These are phyloP conservation scores for Aspergillus sp. DNA, from an alignment of 2,329 filamentous ascomycete genomes.

Conservation along the genomic window DNA sequence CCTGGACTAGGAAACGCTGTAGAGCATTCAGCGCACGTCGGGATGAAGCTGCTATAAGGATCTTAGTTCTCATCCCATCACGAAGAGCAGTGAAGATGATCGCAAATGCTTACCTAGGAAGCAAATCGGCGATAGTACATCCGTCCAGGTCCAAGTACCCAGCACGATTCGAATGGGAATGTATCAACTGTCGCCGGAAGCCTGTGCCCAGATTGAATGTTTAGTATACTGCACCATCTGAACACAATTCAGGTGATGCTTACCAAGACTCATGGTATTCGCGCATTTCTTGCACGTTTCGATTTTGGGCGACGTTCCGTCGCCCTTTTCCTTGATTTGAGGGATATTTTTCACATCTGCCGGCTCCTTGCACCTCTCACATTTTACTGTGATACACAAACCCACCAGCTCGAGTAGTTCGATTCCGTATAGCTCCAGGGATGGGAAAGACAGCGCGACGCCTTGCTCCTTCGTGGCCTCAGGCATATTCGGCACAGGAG, in stretches of 20 bases:
- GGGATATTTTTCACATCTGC: constrained; percentile 68
- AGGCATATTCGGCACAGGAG: constrained; percentile 29
- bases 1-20: constrained; percentile 61
- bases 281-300: constrained; percentile 57
- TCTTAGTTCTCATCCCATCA: constrained; percentile 2
- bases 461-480: constrained; percentile 58
- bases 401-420: constrained; percentile 69
- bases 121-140: constrained; percentile 71
- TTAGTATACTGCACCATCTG: neutral
- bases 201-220: constrained; percentile 22
- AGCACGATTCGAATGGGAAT: constrained; percentile 68
- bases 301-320: constrained; percentile 38
- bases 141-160: constrained; percentile 76
- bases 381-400: constrained; percentile 71
- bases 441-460: constrained; percentile 76
- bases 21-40: constrained; percentile 75
- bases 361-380: constrained; percentile 71
- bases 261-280: constrained; percentile 47
- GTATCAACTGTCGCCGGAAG: constrained; percentile 69
- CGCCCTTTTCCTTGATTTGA: constrained; percentile 46
- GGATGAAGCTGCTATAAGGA: constrained; percentile 66
- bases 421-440: constrained; percentile 71
- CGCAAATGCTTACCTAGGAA: constrained; percentile 57
- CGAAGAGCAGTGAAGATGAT: neutral
- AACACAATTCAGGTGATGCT: neutral